phyloP scores from a whole-genome alignment of 768 basidiomycete genomes.

The Tephrocybe sp. region DNA sequence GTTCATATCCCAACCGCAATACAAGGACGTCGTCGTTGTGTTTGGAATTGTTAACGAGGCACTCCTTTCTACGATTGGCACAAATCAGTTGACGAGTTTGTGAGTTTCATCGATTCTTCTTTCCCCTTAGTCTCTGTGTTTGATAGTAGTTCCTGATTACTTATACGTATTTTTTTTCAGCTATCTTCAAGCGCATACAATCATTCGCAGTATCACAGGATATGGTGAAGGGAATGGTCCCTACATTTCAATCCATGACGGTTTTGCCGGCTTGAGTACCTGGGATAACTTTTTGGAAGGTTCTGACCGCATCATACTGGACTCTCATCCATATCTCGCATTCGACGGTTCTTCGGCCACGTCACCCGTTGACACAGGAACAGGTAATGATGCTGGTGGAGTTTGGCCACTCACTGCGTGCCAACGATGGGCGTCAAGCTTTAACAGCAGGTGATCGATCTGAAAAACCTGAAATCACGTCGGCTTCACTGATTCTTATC shows the following conservation, averaged over 20 bases:
- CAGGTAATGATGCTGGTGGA: slow-evolving; percentile 32
- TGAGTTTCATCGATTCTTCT: slow-evolving; percentile 39
- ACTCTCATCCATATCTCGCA: slow-evolving; percentile 41
- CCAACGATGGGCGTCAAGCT: slow-evolving; percentile 41
- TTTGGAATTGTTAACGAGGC: slow-evolving; percentile 71
- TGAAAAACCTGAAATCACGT: slow-evolving; percentile 1
- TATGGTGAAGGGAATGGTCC: slow-evolving; percentile 64
- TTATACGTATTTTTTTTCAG: slow-evolving; percentile 24
- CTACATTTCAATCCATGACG: slow-evolving; percentile 47
- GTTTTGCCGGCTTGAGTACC: slow-evolving; percentile 39
- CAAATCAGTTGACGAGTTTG: slow-evolving; percentile 55
- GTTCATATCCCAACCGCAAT: slow-evolving; percentile 82
- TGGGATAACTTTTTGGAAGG: slow-evolving; percentile 34
- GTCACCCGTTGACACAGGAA: slow-evolving; percentile 26
- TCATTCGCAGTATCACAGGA: slow-evolving; percentile 73
- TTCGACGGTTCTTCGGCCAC: slow-evolving; percentile 41
- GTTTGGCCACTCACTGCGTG: slow-evolving; percentile 46
- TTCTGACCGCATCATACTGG: slow-evolving; percentile 38
- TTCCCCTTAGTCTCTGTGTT: slow-evolving; percentile 29
- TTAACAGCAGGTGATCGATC: slow-evolving; percentile 22
- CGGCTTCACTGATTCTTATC: slow-evolving; percentile 7
- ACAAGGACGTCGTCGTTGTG: slow-evolving; percentile 58
- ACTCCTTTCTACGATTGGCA: slow-evolving; percentile 52
- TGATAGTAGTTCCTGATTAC: background rate
- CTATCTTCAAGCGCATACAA: slow-evolving; percentile 55